Conservation (phyloP, 2,329 filamentous ascomycete genomes). For the Sclerotinia borealis region DNA sequence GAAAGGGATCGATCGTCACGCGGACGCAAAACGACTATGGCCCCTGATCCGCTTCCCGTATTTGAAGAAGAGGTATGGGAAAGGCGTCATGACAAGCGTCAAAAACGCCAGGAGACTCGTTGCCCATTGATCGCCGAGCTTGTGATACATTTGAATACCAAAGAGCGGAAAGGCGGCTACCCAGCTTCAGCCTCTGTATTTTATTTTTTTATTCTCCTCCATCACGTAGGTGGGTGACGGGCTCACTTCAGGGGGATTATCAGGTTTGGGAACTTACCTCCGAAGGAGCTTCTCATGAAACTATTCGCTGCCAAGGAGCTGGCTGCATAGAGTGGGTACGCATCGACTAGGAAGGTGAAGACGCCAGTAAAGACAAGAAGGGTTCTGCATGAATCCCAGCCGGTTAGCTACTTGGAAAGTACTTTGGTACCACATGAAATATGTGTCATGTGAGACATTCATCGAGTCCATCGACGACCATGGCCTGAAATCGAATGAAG, state of each 20-base stretch:
- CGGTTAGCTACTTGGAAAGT: constrained; percentile 25
- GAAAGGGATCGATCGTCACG: constrained; percentile 13
- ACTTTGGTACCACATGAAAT: constrained; percentile 20
- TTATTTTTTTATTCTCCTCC: constrained; percentile 7
- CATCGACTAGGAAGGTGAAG: constrained; percentile 77
- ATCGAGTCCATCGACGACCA: constrained; percentile 3
- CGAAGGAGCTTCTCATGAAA: constrained; percentile 72
- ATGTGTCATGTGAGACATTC: constrained; percentile 19
- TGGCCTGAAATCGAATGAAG: background rate
- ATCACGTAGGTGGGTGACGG: background rate
- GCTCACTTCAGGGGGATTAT: background rate
- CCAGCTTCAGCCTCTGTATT: constrained; percentile 18
- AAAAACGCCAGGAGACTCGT: constrained; percentile 56
- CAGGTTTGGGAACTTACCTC: constrained; percentile 32
- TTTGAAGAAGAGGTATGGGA: constrained; percentile 57
- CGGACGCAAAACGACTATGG: constrained; percentile 47
- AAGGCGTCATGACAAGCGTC: constrained; percentile 55
- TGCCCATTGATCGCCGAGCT: constrained; percentile 65
- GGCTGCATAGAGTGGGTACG: constrained; percentile 69
- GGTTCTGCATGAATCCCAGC: constrained; percentile 43
- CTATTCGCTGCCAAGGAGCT: constrained; percentile 78
- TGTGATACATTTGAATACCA: constrained; percentile 65
- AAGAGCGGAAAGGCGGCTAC: constrained; percentile 70
- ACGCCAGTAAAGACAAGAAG: constrained; percentile 77
- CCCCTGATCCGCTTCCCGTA: constrained; percentile 52